Base-by-base conservation (phyloP, 2,329 filamentous ascomycete species). In the Tolypocladium ophioglossoides region DNA sequence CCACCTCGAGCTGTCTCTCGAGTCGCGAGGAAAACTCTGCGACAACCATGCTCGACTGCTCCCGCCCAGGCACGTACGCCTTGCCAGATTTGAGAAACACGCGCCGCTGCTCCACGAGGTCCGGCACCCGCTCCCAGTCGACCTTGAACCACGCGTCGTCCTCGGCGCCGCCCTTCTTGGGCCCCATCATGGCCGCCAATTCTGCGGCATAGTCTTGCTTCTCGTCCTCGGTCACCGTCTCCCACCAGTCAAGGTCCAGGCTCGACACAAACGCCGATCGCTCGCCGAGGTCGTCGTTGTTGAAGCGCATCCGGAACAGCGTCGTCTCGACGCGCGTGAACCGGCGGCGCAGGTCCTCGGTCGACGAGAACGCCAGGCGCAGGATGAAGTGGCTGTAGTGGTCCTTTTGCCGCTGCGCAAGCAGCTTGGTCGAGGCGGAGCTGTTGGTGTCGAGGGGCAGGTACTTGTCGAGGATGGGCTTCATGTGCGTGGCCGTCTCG, bases 371-470 rank as follows among this genome's bases (percentile, higher is more conserved):
- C 1, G 94, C 94, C 46, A 99, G 82, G 0, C 94, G 85, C 7
- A 99, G 80, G 57, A 97, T 99, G 68, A 96, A 99, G 70, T 99
- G 94, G 54, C 89, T 94, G 72, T 97, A 99, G 72, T 99, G 94
- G 63, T 99, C 94, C 68, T 94, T 95, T 69, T 92, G 88, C 32
- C 92, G 81, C 72, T 99, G 89, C 37, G 82, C 72, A 27, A 81
- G 78, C 16, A 92, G 72, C 63, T 75, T 79, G 59, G 68, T 72
- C 46, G 70, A 78, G 57, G 64, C 76, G 1, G 88, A 88, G 54
- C 82, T 86, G 65, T 91, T 92, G 46, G 86, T 80, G 57, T 85
- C 83, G 20, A 96, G 83, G 0, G 88, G 87, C 5, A 96, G 78
- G 70, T 90, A 88, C 72, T 96, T 96, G 56, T 91, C 83, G 51